These are phyloP conservation scores for Moelleriella libera DNA, from an alignment of 2,329 filamentous ascomycete species.

Conservation along the genomic window DNA sequence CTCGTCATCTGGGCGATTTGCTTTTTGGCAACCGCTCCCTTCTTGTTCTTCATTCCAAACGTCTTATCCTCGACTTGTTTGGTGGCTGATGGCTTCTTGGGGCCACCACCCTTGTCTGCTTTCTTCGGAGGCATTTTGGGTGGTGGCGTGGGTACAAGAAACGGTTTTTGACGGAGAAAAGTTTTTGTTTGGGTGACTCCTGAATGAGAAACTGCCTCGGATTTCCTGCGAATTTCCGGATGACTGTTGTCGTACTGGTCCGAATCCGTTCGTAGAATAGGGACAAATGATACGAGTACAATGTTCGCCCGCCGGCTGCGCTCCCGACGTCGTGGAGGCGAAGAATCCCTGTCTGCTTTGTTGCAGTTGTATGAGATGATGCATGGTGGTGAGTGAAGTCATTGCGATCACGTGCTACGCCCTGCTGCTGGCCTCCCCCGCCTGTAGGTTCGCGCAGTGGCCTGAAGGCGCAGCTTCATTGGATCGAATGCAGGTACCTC, in stretches of 20 bases:
- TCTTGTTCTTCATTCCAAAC: constrained; percentile 99
- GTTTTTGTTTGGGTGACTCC: no score
- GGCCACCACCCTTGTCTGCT: constrained; percentile 33
- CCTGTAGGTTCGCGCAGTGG: neutral
- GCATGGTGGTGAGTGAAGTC: constrained; percentile 12
- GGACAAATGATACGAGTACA: neutral
- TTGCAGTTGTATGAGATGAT: constrained; percentile 7
- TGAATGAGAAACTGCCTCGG: no score
- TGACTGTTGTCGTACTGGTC: no score
- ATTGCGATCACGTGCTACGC: constrained; percentile 11
- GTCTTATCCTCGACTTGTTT: constrained; percentile 85
- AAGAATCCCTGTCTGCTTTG: constrained; percentile 1
- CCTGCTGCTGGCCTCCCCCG: constrained; percentile 1
- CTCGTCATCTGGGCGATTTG: constrained; percentile 74
- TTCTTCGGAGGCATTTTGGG: constrained; percentile 62
- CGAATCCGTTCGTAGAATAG: neutral
- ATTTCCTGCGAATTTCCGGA: no score
- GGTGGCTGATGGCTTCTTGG: constrained; percentile 39
- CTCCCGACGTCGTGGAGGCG: constrained; percentile 5
- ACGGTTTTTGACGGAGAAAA: neutral
- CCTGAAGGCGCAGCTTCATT: neutral
- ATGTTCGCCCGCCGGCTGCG: neutral
- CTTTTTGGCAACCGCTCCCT: constrained; percentile 79
- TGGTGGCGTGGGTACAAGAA: constrained; percentile 10
- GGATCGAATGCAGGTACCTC: no score